Conservation (phyloP, 441 rosid species). For the Jatropha multifida region DNA sequence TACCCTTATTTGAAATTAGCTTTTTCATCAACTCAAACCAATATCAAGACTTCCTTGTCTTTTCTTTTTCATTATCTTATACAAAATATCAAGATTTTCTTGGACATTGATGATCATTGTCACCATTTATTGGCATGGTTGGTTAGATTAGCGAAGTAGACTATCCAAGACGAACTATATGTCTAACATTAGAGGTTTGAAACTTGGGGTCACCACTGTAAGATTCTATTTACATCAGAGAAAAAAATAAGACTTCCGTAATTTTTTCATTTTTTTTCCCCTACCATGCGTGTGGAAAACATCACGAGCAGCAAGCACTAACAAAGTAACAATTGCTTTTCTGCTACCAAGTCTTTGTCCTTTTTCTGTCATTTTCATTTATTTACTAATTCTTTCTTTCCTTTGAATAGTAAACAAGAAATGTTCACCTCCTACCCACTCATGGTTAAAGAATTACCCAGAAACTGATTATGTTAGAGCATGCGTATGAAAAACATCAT, state of each 20-base stretch:
- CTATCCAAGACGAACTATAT: no score
- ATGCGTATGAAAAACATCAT: constrained; percentile 23
- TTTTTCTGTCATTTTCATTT: background rate
- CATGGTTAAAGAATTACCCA: background rate
- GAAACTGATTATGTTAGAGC: constrained; percentile 10
- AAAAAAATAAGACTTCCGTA: no score
- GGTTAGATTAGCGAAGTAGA: no score
- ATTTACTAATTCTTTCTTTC: background rate
- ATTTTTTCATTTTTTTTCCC: background rate
- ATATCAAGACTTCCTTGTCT: constrained; percentile 1
- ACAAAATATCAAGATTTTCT: background rate
- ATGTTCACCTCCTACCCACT: constrained; percentile 16
- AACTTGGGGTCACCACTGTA: no score
- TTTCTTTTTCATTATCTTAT: background rate
- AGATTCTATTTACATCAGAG: no score
- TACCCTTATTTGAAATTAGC: background rate
- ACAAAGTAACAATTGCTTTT: background rate
- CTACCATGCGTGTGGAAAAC: constrained; percentile 8
- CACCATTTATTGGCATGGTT: background rate
- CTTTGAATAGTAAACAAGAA: background rate
- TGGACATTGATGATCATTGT: background rate
- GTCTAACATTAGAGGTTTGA: no score
- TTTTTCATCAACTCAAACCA: background rate
- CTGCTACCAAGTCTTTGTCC: background rate
- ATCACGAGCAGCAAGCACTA: background rate